Conservation (phyloP, 2,329 filamentous ascomycete species). For the Juglanconis sp. region DNA sequence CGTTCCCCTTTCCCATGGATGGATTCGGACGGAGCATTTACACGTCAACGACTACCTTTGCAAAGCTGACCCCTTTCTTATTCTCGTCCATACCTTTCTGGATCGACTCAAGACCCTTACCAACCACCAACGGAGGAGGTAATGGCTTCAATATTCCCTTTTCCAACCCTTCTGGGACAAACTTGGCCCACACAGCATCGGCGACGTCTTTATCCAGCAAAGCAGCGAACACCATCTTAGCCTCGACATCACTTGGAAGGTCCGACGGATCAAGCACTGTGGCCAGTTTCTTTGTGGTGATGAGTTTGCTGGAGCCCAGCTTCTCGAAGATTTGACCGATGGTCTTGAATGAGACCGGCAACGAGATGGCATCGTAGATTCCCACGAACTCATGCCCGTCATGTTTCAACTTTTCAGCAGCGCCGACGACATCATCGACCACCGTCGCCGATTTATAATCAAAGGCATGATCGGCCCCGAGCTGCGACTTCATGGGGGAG, state of each 20-base stretch:
- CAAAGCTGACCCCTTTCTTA: slow-evolving; percentile 9
- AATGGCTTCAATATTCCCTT: neutral
- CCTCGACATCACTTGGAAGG: neutral
- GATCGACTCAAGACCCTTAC: slow-evolving; percentile 1
- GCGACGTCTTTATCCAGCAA: neutral
- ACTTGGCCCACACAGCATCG: neutral
- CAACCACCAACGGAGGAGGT: neutral
- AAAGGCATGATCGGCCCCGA: slow-evolving; percentile 8
- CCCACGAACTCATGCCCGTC: neutral
- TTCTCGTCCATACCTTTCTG: slow-evolving; percentile 1
- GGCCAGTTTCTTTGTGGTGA: neutral
- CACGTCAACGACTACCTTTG: slow-evolving; percentile 9
- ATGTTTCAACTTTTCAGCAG: neutral
- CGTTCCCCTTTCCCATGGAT: no score
- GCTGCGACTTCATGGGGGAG: neutral
- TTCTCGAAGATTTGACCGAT: neutral
- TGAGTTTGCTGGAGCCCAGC: neutral
- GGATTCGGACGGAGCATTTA: neutral
- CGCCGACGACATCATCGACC: slow-evolving; percentile 3
- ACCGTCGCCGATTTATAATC: slow-evolving; percentile 10
- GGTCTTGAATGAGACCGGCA: neutral
- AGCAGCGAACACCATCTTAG: neutral
- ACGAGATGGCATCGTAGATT: slow-evolving; percentile 10
- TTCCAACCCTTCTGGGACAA: neutral
- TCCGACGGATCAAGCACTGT: neutral